Conservation (phyloP, 805 yeast species). For the Zygotorulaspora sp. region DNA sequence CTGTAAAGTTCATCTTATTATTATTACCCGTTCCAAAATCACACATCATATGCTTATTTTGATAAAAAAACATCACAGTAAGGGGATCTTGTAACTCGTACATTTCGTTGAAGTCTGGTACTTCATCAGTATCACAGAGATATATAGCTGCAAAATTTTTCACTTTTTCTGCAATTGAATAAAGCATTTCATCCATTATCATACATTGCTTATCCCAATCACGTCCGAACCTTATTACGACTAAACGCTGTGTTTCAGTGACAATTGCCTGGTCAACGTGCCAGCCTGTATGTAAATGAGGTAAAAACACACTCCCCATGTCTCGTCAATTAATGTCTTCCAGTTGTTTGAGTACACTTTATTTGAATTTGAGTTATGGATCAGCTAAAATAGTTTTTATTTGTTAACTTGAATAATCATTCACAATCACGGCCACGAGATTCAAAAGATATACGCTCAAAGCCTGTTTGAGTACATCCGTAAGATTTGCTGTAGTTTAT, state of each 20-base stretch:
- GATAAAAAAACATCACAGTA: slow-evolving; percentile 87
- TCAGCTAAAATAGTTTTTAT: no score
- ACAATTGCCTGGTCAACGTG: slow-evolving; percentile 97
- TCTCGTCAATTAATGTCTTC: no score
- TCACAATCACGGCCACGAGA: no score
- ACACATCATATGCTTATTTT: slow-evolving; percentile 96
- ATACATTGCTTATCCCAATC: slow-evolving; percentile 74
- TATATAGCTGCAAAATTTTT: slow-evolving; percentile 85
- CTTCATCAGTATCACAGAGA: slow-evolving; percentile 82
- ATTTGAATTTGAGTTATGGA: no score
- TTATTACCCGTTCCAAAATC: slow-evolving; percentile 98
- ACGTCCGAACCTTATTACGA: slow-evolving; percentile 82
- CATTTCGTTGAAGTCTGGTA: slow-evolving; percentile 75
- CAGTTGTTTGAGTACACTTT: no score
- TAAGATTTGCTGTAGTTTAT: slow-evolving; percentile 1
- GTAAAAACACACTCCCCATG: slow-evolving; percentile 80
- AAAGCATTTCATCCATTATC: slow-evolving; percentile 85
- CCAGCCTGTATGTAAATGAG: slow-evolving; percentile 84
- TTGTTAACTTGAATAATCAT: no score
- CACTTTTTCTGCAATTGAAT: slow-evolving; percentile 73
- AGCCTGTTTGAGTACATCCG: slow-evolving; percentile 1
- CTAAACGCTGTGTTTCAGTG: slow-evolving; percentile 85
- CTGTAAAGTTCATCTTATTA: slow-evolving; percentile 80
- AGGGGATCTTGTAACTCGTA: slow-evolving; percentile 66
- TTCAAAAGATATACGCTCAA: no score